Evolutionary conservation across 768 basidiomycete species (phyloP), one percentile per base, ranked within the genome.

Genomic region (Roridomyces roridus): DNA sequence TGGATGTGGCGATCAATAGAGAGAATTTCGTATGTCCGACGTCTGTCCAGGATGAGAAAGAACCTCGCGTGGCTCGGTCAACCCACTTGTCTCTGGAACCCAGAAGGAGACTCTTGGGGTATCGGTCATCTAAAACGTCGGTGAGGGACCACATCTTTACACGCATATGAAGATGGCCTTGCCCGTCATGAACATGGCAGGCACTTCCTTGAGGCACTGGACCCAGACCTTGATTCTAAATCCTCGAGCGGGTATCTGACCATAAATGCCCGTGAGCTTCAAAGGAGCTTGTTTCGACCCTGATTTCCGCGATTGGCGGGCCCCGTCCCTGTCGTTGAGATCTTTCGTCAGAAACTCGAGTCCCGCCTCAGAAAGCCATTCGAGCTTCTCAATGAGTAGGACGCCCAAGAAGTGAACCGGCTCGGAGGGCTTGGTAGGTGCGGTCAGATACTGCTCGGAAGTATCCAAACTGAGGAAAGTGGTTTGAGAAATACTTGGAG

Each of bases 351-450:
- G 61, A 46, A 62, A 69, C 35, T 69, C 62, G 31, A 63, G 53
- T 1, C 85, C 88, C 39, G 64, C 64, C 0, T 73, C 70, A 1
- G 85, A 81, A 20, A 89, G 78, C 79, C 85, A 86, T 1, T 68
- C 60, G 0, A 82, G 72, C 2, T 70, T 53, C 3, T 72, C 63
- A 55, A 89, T 77, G 35, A 74, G 73, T 0, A 88, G 70, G 6
- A 79, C 62, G 0, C 86, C 87, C 28, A 77, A 80, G 57, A 87
- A 84, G 11, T 77, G 71, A 18, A 85, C 77, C 1, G 67, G 57
- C 8, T 26, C 29, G 10, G 53, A 41, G 9, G 46, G n/a, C 36
- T 29, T 39, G 1, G 10, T 17, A 1, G 51, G 51, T 7, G 57
- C 18, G 6, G 18, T 26, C 15, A 59, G 4, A 24, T 41, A 54